phyloP scores from a whole-genome alignment of 2,329 filamentous ascomycete genomes.

The Colletotrichum musae region DNA sequence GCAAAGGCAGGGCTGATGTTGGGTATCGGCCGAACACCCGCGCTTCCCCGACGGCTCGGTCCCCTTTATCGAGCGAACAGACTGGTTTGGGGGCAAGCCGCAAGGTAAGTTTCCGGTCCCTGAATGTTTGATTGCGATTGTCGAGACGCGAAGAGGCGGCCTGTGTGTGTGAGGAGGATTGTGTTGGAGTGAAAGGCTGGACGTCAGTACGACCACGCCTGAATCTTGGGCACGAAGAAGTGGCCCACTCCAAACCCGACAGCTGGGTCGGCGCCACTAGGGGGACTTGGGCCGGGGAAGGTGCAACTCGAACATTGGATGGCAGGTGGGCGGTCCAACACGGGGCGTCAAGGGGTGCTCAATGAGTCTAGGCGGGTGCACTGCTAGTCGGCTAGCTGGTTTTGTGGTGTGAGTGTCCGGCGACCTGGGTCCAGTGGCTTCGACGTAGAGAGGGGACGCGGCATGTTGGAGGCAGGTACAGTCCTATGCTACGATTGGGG shows the following conservation, averaged over 20 bases:
- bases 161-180: not conserved
- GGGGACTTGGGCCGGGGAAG: constrained; percentile 13
- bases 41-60: too few species aligned
- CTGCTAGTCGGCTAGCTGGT: not conserved
- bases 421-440: constrained; percentile 33
- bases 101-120: not conserved
- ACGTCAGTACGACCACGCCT: not conserved
- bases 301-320: constrained; percentile 31
- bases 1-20: too few species aligned
- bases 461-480: not conserved
- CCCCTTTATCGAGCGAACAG: too few species aligned
- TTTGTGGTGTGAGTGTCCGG: constrained; percentile 12
- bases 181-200: too few species aligned
- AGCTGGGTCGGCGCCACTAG: constrained; percentile 24
- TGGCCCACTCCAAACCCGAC: constrained; percentile 20
- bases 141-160: constrained; percentile 8
- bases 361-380: not conserved
- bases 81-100: not conserved
- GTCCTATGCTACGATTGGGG: not conserved
- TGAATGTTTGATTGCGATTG: constrained; percentile 22
- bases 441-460: not conserved
- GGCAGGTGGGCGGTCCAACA: constrained; percentile 32
- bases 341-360: constrained; percentile 26
- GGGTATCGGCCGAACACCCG: too few species aligned
- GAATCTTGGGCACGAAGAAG: not conserved